Base-by-base conservation (phyloP, 148 eudicot genomes). In the Silene uniflora region DNA sequence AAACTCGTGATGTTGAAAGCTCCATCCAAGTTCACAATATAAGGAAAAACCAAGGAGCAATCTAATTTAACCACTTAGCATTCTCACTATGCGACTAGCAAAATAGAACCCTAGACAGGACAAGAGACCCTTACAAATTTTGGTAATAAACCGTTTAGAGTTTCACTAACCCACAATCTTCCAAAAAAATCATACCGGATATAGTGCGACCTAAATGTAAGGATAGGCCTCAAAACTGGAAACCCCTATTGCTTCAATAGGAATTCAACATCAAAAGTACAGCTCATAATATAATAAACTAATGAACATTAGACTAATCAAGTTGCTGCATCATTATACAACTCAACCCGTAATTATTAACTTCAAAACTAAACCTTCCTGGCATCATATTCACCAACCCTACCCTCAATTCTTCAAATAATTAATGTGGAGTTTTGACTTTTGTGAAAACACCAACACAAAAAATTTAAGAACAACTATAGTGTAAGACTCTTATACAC, bases 331-430 rank as follows among this genome's bases (percentile, higher is more conserved):
- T 59, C 62, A 72, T 16, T 46, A 58, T 73, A 67, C 67, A 42
- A 54, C 64, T 42, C 10, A 68, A 42, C 23, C 25, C 35, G 4
- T 32, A 32, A 32, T 32, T 32, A 10, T 29, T 21, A 74, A 52
- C 64, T 35, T 49, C 23, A 25, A 32, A 62, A 72, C 17, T 8
- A 49, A 71, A 76, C 10, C 80, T 21, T 14, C 63, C 54, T 27
- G 54, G 22, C 63, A 68, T 49, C 35, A 74, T 17, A 69, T 49
- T 62, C 46, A 44, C 59, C 77, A 79, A 67, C 74, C 73, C 77
- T 73, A 67, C 73, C 23, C 61, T 64, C 49, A 72, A 63, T 54
- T 55, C n/a, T 9, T 35, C 6, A 35, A 35, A 35, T 6, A 35
- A 69, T 23, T 54, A 35, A 79, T 3, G 71, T 61, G 64, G 71